phyloP scores from a whole-genome alignment of 805 yeast genomes.

The Saturnispora diversa region DNA sequence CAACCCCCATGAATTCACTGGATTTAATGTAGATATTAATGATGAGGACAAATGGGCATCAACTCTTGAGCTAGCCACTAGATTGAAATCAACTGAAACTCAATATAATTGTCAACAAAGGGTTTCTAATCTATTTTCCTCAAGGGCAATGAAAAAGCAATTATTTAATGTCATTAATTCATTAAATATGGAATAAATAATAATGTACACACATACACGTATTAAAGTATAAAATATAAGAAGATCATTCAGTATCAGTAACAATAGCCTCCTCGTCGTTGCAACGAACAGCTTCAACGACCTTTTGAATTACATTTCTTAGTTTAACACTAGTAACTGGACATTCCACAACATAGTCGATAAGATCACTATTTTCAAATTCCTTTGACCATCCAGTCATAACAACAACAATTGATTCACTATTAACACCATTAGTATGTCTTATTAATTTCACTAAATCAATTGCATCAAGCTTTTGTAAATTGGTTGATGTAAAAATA shows the following conservation, averaged over 20 bases:
- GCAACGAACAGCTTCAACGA: conserved; percentile 11
- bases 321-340: conserved; percentile 43
- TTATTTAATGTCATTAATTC: conserved; percentile 16
- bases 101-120: conserved; percentile 27
- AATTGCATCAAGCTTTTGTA: conserved; percentile 58
- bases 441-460: conserved; percentile 73
- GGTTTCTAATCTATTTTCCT: conserved; percentile 35
- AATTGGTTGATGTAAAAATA: conserved; percentile 65
- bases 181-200: not conserved
- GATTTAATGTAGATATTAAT: conserved; percentile 45
- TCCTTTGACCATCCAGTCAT: conserved; percentile 66
- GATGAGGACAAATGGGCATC: conserved; percentile 47
- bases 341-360: conserved; percentile 67
- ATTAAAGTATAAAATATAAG: not conserved
- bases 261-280: conserved; percentile 28
- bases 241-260: conserved; percentile 29
- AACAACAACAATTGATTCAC: conserved; percentile 69
- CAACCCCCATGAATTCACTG: conserved; percentile 35
- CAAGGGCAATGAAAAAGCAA: conserved; percentile 35
- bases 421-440: conserved; percentile 69
- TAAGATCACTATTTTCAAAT: conserved; percentile 44
- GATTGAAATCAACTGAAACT: conserved; percentile 13
- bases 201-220: not conserved
- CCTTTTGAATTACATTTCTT: conserved; percentile 24
- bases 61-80: conserved; percentile 35